Conservation (phyloP, 2,329 filamentous ascomycete species). For the Amauroascus verrucosus region DNA sequence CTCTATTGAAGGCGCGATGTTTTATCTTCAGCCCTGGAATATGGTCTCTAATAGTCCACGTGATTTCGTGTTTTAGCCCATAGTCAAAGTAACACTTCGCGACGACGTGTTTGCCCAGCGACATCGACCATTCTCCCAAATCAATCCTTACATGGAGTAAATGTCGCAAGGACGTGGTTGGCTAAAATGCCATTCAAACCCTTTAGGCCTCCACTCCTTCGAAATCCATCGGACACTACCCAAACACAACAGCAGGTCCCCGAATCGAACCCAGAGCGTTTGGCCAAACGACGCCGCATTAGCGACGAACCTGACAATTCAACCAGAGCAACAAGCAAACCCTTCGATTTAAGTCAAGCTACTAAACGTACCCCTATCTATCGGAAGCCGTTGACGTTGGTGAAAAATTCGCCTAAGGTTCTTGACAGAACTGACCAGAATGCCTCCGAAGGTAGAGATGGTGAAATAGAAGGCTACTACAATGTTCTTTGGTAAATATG, state of each 20-base stretch:
- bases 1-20: no score
- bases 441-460: slow-evolving; percentile 7
- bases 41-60: no score
- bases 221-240: slow-evolving; percentile 20
- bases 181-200: slow-evolving; percentile 26
- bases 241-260: not conserved
- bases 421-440: not conserved
- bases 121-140: not conserved
- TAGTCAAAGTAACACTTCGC: not conserved
- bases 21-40: no score
- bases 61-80: not conserved
- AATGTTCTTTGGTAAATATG: slow-evolving; percentile 38
- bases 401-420: slow-evolving; percentile 18
- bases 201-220: slow-evolving; percentile 37
- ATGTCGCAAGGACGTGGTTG: not conserved
- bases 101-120: not conserved
- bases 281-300: slow-evolving; percentile 32
- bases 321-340: slow-evolving; percentile 11
- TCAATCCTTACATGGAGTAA: not conserved
- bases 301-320: slow-evolving; percentile 15
- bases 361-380: slow-evolving; percentile 12
- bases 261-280: slow-evolving; percentile 17
- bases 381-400: slow-evolving; percentile 28
- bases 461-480: slow-evolving; percentile 31
- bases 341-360: not conserved